Percentiles rank a stretch among this genome's conserved stretches.
Evolutionary conservation across 768 basidiomycete species (phyloP).

Genomic region (Sporobolomyces roseus): DNA sequence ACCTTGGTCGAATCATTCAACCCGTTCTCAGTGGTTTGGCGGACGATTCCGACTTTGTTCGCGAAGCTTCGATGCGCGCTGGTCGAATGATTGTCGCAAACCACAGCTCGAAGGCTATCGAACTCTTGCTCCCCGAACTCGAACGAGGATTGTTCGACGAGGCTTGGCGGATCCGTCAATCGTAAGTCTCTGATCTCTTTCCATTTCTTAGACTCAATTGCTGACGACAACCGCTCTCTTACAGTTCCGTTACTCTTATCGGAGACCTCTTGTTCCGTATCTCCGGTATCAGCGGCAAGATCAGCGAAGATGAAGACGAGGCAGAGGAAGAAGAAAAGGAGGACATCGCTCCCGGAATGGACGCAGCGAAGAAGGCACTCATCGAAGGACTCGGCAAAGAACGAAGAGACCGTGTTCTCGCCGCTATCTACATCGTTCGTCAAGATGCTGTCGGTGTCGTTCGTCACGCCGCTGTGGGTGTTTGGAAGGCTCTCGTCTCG

Average conservation of each 20-base stretch:
- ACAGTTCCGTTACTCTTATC: conserved; percentile 76
- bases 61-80: conserved; percentile 97
- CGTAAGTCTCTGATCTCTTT: conserved; percentile 54
- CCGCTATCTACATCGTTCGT: conserved; percentile 83
- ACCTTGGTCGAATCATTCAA: conserved; percentile 86
- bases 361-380: conserved; percentile 78
- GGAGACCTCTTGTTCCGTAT: conserved; percentile 95
- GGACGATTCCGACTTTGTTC: conserved; percentile 88
- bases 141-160: conserved; percentile 92
- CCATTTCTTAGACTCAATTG: conserved; percentile 55
- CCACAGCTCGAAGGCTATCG: conserved; percentile 86
- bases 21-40: conserved; percentile 88
- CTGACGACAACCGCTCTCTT: conserved; percentile 51
- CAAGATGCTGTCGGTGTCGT: conserved; percentile 88
- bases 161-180: conserved; percentile 78
- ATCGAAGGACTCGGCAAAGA: conserved; percentile 82
- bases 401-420: conserved; percentile 82
- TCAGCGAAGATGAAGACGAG: conserved; percentile 61
- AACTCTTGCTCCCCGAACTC: conserved; percentile 86
- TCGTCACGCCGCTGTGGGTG: conserved; percentile 83
- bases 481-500: conserved; percentile 96
- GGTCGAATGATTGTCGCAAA: conserved; percentile 96
- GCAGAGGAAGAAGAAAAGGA: conserved; percentile 52
- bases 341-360: conserved; percentile 56
- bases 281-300: conserved; percentile 88